Evolutionary conservation across 495 filamentous ascomycete species (phyloP).

Genomic region (Xylaria castorea): DNA sequence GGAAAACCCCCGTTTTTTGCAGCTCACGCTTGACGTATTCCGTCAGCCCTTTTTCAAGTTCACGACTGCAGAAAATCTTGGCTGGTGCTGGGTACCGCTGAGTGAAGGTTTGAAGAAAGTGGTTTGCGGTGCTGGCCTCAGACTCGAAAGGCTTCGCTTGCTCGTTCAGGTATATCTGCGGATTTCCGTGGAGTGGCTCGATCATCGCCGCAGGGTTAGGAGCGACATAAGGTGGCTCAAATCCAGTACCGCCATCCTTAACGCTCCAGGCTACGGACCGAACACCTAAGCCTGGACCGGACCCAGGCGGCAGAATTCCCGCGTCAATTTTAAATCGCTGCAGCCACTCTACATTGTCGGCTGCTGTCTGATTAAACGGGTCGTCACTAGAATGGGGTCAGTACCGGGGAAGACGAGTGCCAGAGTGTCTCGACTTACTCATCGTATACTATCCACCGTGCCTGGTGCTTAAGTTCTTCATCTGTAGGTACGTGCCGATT

Average conservation of each 20-base stretch:
- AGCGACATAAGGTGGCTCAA: conserved; percentile 52
- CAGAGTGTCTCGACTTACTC: conserved; percentile 47
- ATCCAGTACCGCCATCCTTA: conserved; percentile 53
- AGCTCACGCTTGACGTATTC: conserved; percentile 48
- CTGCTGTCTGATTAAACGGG: conserved; percentile 76
- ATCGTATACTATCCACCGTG: conserved; percentile 63
- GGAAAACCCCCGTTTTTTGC: conserved; percentile 37
- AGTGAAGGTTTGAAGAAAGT: conserved; percentile 46
- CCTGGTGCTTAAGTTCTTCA: conserved; percentile 61
- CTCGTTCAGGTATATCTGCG: conserved; percentile 41
- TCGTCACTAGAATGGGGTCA: conserved; percentile 56
- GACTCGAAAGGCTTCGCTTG: conserved; percentile 45
- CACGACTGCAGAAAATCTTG: conserved; percentile 58
- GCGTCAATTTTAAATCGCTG: conserved; percentile 70
- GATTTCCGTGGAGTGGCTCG: conserved; percentile 30
- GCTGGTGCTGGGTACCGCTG: conserved; percentile 48
- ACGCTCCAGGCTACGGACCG: conserved; percentile 46
- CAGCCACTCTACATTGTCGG: conserved; percentile 76
- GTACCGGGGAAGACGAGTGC: conserved; percentile 40
- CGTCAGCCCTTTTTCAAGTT: conserved; percentile 55
- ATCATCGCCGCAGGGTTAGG: conserved; percentile 42
- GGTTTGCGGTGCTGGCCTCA: conserved; percentile 47
- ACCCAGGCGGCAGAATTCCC: conserved; percentile 56
- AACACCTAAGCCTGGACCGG: conserved; percentile 52
- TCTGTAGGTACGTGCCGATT: conserved; percentile 60